These are phyloP conservation scores for Thecaphora thlaspeos DNA, from an alignment of 1,284 basidiomycete species.

Conservation along the genomic window DNA sequence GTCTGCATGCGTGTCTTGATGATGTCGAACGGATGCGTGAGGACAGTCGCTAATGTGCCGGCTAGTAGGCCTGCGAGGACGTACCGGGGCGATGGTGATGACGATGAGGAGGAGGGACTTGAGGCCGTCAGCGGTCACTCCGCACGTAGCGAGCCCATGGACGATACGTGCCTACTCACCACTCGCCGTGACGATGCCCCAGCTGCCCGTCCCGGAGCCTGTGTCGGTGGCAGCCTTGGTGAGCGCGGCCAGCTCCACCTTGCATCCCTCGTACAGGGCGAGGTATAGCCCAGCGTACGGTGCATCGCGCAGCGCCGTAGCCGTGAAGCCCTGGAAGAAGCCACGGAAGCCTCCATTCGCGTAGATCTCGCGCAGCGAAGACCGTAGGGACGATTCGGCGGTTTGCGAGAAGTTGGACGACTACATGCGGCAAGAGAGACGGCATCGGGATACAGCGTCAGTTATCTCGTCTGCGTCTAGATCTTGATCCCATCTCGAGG, in stretches of 20 bases:
- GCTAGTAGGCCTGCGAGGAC: conserved; percentile 32
- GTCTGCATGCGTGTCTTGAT: conserved; percentile 57
- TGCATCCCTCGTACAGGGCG: conserved; percentile 70
- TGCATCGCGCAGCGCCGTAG: conserved; percentile 87
- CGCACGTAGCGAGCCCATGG: too few relatives aligned
- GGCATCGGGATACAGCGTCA: too few relatives aligned
- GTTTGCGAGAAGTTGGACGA: conserved; percentile 47
- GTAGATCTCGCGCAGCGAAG: conserved; percentile 61
- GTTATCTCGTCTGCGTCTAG: too few relatives aligned
- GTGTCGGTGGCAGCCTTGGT: conserved; percentile 5
- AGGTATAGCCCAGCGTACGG: conserved; percentile 94
- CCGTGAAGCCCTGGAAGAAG: conserved; percentile 81
- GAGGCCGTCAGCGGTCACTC: too few relatives aligned
- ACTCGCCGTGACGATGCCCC: conserved; percentile 40
- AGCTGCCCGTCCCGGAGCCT: conserved; percentile 34
- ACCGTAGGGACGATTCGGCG: conserved; percentile 41
- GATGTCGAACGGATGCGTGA: conserved; percentile 57
- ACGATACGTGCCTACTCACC: conserved; percentile 10
- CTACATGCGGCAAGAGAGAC: conserved; percentile 10
- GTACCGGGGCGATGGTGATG: too few relatives aligned
- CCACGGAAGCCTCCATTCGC: conserved; percentile 73
- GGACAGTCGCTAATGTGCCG: conserved; percentile 48
- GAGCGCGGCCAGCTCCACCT: conserved; percentile 28
- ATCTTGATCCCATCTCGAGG: too few relatives aligned
- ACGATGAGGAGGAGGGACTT: too few relatives aligned